phyloP scores from a whole-genome alignment of 495 filamentous ascomycete species.

The Talaromyces borbonicus region DNA sequence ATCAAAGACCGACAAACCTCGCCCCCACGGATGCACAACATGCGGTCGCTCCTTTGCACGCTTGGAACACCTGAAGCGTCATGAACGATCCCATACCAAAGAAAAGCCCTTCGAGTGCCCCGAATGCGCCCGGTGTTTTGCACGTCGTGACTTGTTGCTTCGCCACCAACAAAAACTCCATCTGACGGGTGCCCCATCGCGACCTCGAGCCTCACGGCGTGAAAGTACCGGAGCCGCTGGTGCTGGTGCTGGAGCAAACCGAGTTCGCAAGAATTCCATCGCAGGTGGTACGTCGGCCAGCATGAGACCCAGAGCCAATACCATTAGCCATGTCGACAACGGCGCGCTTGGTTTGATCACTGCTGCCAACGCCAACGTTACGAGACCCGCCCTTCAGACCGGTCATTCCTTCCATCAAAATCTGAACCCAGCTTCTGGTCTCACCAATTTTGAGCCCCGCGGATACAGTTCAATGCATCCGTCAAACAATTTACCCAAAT shows the following conservation, averaged over 20 bases:
- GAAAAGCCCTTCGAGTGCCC: slow-evolving; percentile 99
- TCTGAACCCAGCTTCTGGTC: slow-evolving; percentile 53
- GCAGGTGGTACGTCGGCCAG: slow-evolving; percentile 49
- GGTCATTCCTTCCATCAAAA: slow-evolving; percentile 55
- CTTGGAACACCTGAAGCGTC: slow-evolving; percentile 93
- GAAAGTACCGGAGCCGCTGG: slow-evolving; percentile 76
- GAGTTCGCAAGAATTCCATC: slow-evolving; percentile 87
- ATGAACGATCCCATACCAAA: slow-evolving; percentile 97
- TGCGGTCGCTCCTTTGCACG: slow-evolving; percentile 90
- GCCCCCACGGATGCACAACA: slow-evolving; percentile 89
- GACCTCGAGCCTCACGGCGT: slow-evolving; percentile 67
- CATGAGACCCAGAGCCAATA: slow-evolving; percentile 90
- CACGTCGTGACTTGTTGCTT: slow-evolving; percentile 81
- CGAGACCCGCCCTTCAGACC: slow-evolving; percentile 25
- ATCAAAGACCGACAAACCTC: slow-evolving; percentile 95
- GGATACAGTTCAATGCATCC: slow-evolving; percentile 59
- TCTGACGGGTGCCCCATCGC: slow-evolving; percentile 85
- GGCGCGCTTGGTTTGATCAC: slow-evolving; percentile 63
- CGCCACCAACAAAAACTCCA: slow-evolving; percentile 98
- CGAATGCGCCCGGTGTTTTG: slow-evolving; percentile 92
- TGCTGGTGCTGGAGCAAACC: slow-evolving; percentile 53
- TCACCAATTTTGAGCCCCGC: slow-evolving; percentile 53
- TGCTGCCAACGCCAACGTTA: slow-evolving; percentile 46
- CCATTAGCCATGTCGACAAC: slow-evolving; percentile 88
- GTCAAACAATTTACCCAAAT: slow-evolving; percentile 59